Conservation (phyloP, 225 moss, liverwort and hornwort genomes). For the Bryum argenteum region DNA sequence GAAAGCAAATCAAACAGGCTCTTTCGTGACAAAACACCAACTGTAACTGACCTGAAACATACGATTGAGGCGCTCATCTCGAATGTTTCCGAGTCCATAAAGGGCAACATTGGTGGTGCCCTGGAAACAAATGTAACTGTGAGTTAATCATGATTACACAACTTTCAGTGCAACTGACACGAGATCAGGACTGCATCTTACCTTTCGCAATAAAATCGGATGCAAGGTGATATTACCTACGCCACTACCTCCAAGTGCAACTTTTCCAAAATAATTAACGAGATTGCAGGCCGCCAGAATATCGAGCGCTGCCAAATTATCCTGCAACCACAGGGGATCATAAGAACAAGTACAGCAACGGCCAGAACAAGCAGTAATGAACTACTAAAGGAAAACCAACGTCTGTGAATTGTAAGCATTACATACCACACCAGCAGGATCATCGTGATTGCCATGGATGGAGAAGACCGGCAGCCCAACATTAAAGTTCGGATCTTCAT, state of each 20-base stretch:
- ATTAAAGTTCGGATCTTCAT: conserved; percentile 95
- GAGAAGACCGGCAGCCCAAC: conserved; percentile 95
- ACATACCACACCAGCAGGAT: conserved; percentile 98
- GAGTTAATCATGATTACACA: conserved; percentile 18
- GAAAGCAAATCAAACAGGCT: neutral
- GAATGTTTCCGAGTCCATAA: conserved; percentile 97
- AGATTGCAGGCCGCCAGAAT: conserved; percentile 95
- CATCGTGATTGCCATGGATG: conserved; percentile 99
- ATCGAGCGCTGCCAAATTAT: conserved; percentile 94
- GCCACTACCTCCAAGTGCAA: conserved; percentile 84
- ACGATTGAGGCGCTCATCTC: conserved; percentile 98
- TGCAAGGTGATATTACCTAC: conserved; percentile 88
- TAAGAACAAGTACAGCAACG: conserved; percentile 24
- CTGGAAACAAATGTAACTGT: conserved; percentile 44
- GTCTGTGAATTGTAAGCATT: conserved; percentile 1
- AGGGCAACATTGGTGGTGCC: conserved; percentile 91
- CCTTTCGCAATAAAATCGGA: conserved; percentile 93
- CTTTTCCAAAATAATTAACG: conserved; percentile 98
- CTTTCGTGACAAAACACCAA: neutral
- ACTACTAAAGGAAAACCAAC: neutral
- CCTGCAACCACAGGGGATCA: conserved; percentile 52
- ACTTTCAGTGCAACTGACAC: conserved; percentile 5
- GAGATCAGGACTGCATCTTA: conserved; percentile 33
- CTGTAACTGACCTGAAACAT: conserved; percentile 85
- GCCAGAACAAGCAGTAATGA: conserved; percentile 18